These are phyloP conservation scores for Clavispora vitiphila DNA, from an alignment of 805 yeast genomes.

Conservation along the genomic window DNA sequence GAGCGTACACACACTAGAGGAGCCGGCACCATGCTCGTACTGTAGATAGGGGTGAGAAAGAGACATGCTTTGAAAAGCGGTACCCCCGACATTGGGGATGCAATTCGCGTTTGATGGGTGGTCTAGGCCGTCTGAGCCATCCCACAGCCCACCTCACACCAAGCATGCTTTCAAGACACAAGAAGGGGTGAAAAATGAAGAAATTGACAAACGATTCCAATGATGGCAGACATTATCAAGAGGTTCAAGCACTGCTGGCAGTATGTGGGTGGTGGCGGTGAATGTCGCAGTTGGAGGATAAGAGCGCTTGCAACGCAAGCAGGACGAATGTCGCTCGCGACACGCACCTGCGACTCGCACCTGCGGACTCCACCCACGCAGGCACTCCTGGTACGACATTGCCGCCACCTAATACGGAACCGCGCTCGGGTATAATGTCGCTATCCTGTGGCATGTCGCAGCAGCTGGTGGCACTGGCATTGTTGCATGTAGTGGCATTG, in stretches of 20 bases:
- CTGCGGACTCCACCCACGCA: background rate
- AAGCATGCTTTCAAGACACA: background rate
- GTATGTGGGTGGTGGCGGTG: background rate
- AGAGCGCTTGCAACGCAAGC: background rate
- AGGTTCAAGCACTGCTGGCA: background rate
- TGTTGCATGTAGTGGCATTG: background rate
- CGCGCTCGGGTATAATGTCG: background rate
- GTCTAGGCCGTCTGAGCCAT: background rate
- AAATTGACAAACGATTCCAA: background rate
- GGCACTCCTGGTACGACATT: slow-evolving; percentile 1
- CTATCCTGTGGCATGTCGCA: background rate
- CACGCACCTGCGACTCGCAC: too few relatives aligned
- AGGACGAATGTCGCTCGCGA: background rate
- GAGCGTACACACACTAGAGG: slow-evolving; percentile 1
- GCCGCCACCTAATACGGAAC: background rate
- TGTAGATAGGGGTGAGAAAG: slow-evolving; percentile 1
- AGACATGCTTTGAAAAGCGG: slow-evolving; percentile 1
- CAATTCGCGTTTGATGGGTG: background rate
- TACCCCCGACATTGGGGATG: background rate
- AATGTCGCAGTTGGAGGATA: background rate
- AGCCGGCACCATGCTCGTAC: slow-evolving; percentile 1
- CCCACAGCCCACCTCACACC: background rate
- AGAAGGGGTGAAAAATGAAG: too few relatives aligned
- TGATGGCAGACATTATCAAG: background rate
- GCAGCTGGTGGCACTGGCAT: background rate